phyloP scores from a whole-genome alignment of 148 eudicot genomes.

The Beta vulgaris region DNA sequence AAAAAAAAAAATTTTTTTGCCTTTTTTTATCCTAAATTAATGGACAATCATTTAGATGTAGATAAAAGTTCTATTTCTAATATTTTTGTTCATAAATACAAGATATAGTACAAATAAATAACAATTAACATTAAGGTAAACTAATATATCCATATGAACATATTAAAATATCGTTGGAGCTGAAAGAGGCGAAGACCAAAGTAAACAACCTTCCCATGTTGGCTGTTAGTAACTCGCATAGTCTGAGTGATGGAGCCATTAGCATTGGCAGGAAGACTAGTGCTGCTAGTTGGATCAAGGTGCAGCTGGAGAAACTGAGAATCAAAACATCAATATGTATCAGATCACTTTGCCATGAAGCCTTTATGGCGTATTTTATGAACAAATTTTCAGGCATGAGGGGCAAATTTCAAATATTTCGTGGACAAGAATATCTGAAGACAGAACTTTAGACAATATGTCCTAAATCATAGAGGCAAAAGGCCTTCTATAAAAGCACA shows the following conservation, averaged over 20 bases:
- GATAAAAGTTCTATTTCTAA: too few relatives aligned
- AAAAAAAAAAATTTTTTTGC: too few relatives aligned
- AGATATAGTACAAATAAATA: too few relatives aligned
- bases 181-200: neutral
- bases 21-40: too few relatives aligned
- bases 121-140: too few relatives aligned
- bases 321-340: slow-evolving; percentile 25
- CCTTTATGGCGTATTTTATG: neutral
- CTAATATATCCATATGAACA: too few relatives aligned
- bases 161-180: too few relatives aligned
- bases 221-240: slow-evolving; percentile 75
- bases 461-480: neutral
- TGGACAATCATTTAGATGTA: too few relatives aligned
- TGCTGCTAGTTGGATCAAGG: slow-evolving; percentile 87
- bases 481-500: neutral
- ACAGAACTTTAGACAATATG: neutral
- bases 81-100: too few relatives aligned
- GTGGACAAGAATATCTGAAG: neutral
- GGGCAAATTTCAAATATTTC: neutral
- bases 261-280: slow-evolving; percentile 63
- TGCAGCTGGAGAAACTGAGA: slow-evolving; percentile 89
- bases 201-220: slow-evolving; percentile 98
- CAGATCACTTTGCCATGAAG: neutral
- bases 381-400: neutral
- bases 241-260: slow-evolving; percentile 71